phyloP scores from a whole-genome alignment of 2,329 filamentous ascomycete species.

The Sporothrix globosa region DNA sequence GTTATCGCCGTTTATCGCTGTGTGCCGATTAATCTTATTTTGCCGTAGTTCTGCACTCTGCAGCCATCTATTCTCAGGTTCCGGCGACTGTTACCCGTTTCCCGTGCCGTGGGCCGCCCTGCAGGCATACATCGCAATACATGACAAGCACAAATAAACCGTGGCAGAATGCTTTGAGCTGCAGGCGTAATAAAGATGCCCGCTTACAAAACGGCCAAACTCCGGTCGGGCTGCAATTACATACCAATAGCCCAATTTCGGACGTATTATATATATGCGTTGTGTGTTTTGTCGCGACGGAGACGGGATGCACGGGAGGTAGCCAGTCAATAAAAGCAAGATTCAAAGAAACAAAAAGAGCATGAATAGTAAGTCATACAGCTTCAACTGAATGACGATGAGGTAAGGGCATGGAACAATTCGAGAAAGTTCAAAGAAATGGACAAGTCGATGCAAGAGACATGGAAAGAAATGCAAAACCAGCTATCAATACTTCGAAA shows the following conservation, averaged over 20 bases:
- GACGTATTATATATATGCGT: neutral
- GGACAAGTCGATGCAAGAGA: neutral
- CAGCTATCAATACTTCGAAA: too few relatives aligned
- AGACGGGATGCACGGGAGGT: neutral
- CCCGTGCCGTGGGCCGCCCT: conserved; percentile 10
- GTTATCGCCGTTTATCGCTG: neutral
- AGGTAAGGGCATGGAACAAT: neutral
- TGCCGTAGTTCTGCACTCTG: neutral
- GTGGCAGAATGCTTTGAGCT: neutral
- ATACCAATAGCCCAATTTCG: conserved; percentile 5
- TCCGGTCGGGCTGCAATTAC: neutral
- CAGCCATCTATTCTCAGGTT: neutral
- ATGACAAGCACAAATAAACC: neutral
- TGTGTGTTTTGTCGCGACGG: neutral
- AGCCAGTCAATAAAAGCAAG: neutral
- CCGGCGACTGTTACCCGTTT: conserved; percentile 23
- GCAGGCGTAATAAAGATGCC: neutral
- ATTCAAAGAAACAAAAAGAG: neutral
- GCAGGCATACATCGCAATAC: neutral
- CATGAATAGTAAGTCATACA: neutral
- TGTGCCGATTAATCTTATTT: conserved; percentile 1
- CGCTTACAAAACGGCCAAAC: neutral
- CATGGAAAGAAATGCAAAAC: too few relatives aligned
- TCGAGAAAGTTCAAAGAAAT: conserved; percentile 13
- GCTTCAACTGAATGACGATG: too few relatives aligned